These are phyloP conservation scores for Phytophthora uliginosa DNA, from an alignment of 352 stramenopile species.

Conservation along the genomic window DNA sequence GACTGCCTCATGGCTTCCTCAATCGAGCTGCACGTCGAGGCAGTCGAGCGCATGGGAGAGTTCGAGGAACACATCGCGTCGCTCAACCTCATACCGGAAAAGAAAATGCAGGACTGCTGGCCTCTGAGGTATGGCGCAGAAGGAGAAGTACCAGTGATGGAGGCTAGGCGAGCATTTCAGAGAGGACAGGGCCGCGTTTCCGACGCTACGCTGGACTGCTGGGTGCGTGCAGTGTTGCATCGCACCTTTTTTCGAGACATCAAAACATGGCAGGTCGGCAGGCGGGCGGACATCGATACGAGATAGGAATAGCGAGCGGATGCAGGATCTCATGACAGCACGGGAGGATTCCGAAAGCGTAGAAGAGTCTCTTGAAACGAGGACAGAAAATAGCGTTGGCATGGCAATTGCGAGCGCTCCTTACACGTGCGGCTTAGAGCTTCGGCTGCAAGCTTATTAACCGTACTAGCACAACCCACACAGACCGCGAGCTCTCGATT, in stretches of 20 bases:
- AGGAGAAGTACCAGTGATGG: slow-evolving; percentile 42
- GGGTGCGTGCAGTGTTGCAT: slow-evolving; percentile 27
- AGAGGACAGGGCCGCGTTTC: slow-evolving; percentile 28
- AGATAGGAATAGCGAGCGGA: slow-evolving; percentile 30
- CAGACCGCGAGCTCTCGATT: background rate
- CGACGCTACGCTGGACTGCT: slow-evolving; percentile 29
- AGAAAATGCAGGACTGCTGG: slow-evolving; percentile 10
- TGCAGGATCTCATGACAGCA: slow-evolving; percentile 13
- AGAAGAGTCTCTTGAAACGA: slow-evolving; percentile 24
- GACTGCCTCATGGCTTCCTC: slow-evolving; percentile 42
- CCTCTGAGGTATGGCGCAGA: slow-evolving; percentile 16
- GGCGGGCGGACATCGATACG: slow-evolving; percentile 8
- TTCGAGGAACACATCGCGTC: slow-evolving; percentile 29
- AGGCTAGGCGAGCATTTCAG: slow-evolving; percentile 32
- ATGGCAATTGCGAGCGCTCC: slow-evolving; percentile 11
- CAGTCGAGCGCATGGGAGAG: slow-evolving; percentile 41
- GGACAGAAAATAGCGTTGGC: slow-evolving; percentile 34
- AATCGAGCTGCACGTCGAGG: slow-evolving; percentile 40
- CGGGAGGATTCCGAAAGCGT: slow-evolving; percentile 7
- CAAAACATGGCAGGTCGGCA: slow-evolving; percentile 8
- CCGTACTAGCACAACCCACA: background rate
- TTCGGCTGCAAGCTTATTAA: background rate
- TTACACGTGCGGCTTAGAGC: slow-evolving; percentile 8
- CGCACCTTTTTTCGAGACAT: slow-evolving; percentile 38
- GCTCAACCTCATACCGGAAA: slow-evolving; percentile 33